A percentile compares a stretch with the other conserved stretches of the same genome.
Conservation (phyloP, 2,329 filamentous ascomycete species). For the Sordariomycetes sp. region DNA sequence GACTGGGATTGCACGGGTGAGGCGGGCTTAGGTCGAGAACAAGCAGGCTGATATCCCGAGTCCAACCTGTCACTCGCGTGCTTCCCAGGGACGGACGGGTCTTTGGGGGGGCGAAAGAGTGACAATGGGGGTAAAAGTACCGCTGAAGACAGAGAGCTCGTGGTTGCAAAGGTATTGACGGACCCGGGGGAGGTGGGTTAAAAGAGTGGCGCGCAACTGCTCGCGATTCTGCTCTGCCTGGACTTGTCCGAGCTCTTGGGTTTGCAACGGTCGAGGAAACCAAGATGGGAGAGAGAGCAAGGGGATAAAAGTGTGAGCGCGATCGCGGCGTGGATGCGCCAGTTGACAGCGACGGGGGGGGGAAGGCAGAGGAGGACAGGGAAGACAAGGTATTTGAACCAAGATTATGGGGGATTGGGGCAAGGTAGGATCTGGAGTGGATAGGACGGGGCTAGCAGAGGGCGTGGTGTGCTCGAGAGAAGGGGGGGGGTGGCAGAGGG, state of each 20-base stretch:
- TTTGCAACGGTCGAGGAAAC: constrained; percentile 1
- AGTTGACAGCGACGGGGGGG: constrained; percentile 13
- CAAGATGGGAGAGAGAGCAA: constrained; percentile 2
- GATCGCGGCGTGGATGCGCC: constrained; percentile 6
- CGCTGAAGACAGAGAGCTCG: not conserved
- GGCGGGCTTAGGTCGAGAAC: constrained; percentile 36
- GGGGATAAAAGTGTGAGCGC: constrained; percentile 11
- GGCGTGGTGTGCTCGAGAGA: not conserved
- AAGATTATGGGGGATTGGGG: constrained; percentile 12
- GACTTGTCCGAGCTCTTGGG: no score
- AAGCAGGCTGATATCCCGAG: constrained; percentile 27
- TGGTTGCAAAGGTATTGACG: no score
- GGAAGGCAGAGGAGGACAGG: constrained; percentile 7
- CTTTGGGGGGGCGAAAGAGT: constrained; percentile 2
- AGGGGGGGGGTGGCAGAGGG: not conserved
- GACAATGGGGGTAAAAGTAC: constrained; percentile 2
- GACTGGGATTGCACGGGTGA: constrained; percentile 41
- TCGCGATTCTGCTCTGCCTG: no score
- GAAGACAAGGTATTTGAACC: constrained; percentile 16
- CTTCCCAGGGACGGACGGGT: not conserved
- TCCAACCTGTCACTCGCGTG: constrained; percentile 13
- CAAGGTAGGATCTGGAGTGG: constrained; percentile 14
- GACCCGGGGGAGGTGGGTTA: no score
- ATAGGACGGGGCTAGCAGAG: constrained; percentile 1
- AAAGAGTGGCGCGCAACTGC: no score